phyloP scores from a whole-genome alignment of 2,329 filamentous ascomycete species.

The Fusarium albosuccineum region DNA sequence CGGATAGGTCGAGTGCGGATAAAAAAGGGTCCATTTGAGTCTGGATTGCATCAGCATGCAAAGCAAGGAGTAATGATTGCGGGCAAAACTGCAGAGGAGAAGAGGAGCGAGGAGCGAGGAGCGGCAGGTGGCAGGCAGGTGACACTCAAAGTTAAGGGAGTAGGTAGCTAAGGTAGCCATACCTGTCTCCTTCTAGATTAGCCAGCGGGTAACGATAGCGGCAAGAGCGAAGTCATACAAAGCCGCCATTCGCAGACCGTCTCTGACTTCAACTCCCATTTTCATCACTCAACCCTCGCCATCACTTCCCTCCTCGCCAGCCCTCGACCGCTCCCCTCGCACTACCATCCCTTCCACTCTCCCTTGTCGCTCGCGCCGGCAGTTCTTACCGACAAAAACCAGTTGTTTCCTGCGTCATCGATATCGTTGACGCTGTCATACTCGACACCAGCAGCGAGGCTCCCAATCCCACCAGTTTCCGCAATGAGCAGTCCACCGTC shows the following conservation, averaged over 20 bases:
- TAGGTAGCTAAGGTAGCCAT: slow-evolving; percentile 13
- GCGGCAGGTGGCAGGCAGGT: slow-evolving; percentile 15
- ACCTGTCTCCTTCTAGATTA: slow-evolving; percentile 37
- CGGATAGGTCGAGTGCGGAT: slow-evolving; percentile 20
- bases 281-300: slow-evolving; percentile 2
- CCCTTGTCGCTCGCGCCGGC: slow-evolving; percentile 8
- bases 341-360: slow-evolving; percentile 15
- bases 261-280: slow-evolving; percentile 4
- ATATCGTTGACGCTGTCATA: not conserved
- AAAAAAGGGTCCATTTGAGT: slow-evolving; percentile 36
- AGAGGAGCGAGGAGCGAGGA: slow-evolving; percentile 22
- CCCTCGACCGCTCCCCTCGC: slow-evolving; percentile 15
- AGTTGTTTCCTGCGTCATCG: slow-evolving; percentile 13
- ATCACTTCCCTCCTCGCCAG: not conserved
- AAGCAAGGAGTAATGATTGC: slow-evolving; percentile 20
- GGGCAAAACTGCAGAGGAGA: slow-evolving; percentile 26
- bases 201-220: slow-evolving; percentile 18
- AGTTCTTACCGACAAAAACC: slow-evolving; percentile 12
- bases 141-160: slow-evolving; percentile 17
- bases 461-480: not conserved
- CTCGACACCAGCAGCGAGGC: not conserved
- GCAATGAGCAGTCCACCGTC: slow-evolving; percentile 54
- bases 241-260: not conserved
- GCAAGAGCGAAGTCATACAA: slow-evolving; percentile 29
- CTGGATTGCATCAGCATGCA: slow-evolving; percentile 41